Conservation (phyloP, 2,329 filamentous ascomycete genomes). For the Fusarium setosum region DNA sequence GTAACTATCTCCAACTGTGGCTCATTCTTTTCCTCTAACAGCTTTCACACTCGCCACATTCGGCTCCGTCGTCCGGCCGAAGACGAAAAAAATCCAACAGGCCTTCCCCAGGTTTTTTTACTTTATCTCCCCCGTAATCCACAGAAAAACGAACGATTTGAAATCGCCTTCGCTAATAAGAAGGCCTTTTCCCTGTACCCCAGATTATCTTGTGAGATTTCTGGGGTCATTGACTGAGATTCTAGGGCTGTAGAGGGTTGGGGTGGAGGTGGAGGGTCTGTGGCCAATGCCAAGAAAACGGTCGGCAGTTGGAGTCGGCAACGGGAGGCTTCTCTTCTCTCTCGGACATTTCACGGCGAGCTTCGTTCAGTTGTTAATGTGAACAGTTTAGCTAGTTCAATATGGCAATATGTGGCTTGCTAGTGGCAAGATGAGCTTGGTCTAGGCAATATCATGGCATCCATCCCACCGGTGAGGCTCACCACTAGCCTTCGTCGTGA, state of each 20-base stretch:
- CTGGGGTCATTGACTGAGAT: slow-evolving; percentile 19
- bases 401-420: slow-evolving; percentile 1
- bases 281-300: slow-evolving; percentile 36
- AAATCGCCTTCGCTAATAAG: slow-evolving; percentile 13
- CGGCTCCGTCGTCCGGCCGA: background rate
- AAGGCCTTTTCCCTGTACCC: slow-evolving; percentile 18
- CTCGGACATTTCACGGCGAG: slow-evolving; percentile 4
- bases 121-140: slow-evolving; percentile 7
- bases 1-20: slow-evolving; percentile 23
- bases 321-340: slow-evolving; percentile 10
- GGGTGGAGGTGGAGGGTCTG: slow-evolving; percentile 15
- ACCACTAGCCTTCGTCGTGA: background rate
- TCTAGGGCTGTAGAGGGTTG: slow-evolving; percentile 16
- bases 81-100: background rate
- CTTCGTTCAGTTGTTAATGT: background rate
- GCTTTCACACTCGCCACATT: background rate
- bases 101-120: slow-evolving; percentile 32
- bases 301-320: slow-evolving; percentile 44
- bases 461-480: background rate
- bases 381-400: background rate
- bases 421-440: background rate
- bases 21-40: background rate
- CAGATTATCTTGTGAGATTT: slow-evolving; percentile 13
- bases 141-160: slow-evolving; percentile 22
- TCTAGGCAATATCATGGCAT: background rate